A percentile compares a stretch with the other conserved stretches of the same genome.
Conservation (phyloP, 768 basidiomycete genomes). For the Leccinellum albellum region DNA sequence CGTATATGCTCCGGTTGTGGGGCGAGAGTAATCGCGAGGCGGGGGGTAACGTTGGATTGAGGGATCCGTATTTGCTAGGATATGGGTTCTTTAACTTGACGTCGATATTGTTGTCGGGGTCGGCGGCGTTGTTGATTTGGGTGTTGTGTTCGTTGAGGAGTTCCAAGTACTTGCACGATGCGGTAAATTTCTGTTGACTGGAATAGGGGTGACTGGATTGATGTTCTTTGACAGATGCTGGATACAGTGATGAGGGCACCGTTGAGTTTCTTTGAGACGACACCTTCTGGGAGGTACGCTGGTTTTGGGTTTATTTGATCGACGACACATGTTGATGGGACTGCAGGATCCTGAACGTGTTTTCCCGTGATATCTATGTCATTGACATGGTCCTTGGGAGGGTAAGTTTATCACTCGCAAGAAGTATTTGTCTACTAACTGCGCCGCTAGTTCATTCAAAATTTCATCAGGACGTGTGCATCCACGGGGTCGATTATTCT, state of each 20-base stretch:
- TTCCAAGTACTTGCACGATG: constrained; percentile 72
- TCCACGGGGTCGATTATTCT: constrained; percentile 55
- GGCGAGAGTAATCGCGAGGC: constrained; percentile 68
- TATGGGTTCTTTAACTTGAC: constrained; percentile 68
- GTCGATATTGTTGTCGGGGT: constrained; percentile 50
- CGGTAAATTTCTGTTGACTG: constrained; percentile 38
- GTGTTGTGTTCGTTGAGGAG: constrained; percentile 74
- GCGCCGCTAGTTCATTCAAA: constrained; percentile 51
- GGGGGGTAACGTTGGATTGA: constrained; percentile 56
- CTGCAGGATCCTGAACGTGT: constrained; percentile 78
- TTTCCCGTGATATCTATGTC: constrained; percentile 84
- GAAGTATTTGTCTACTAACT: not conserved
- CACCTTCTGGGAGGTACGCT: constrained; percentile 74
- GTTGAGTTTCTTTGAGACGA: constrained; percentile 84
- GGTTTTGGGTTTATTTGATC: not conserved
- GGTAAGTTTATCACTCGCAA: constrained; percentile 25
- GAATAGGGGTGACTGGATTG: not conserved
- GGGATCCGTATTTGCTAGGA: constrained; percentile 50
- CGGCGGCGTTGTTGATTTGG: constrained; percentile 64
- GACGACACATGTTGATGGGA: not conserved
- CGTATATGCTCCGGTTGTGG: constrained; percentile 74
- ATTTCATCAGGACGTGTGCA: constrained; percentile 62
- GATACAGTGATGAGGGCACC: constrained; percentile 78
- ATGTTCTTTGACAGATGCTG: constrained; percentile 57
- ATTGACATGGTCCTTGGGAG: constrained; percentile 81